A percentile compares a stretch with the other conserved stretches of the same genome.
Conservation (phyloP, 805 yeast genomes). For the Nakazawaea ernobii region DNA sequence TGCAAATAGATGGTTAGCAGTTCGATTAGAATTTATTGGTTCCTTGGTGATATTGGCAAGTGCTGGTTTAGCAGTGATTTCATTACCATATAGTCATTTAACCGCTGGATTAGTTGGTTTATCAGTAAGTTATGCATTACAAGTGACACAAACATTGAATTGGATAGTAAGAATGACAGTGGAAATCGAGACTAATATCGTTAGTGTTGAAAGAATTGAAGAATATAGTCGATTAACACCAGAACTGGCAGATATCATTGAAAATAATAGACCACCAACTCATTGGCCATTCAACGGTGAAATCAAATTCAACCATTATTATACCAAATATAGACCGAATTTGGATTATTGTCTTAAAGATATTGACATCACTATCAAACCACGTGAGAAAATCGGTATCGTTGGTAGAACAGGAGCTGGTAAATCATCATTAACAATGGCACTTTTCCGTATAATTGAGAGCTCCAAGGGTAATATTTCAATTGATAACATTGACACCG, state of each 20-base stretch:
- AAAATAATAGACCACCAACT: constrained; percentile 53
- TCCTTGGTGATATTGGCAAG: constrained; percentile 74
- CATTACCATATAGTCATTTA: constrained; percentile 52
- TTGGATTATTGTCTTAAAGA: constrained; percentile 63
- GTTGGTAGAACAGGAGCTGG: constrained; percentile 93
- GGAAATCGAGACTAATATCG: constrained; percentile 88
- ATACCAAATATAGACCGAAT: constrained; percentile 66
- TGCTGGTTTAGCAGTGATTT: constrained; percentile 65
- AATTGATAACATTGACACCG: constrained; percentile 59
- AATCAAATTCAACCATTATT: constrained; percentile 54
- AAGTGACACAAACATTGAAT: constrained; percentile 77
- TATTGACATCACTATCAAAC: constrained; percentile 49
- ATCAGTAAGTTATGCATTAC: constrained; percentile 78
- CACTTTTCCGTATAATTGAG: constrained; percentile 71
- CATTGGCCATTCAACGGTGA: constrained; percentile 63
- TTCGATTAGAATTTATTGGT: constrained; percentile 76
- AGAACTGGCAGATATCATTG: constrained; percentile 70
- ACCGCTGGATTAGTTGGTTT: constrained; percentile 83
- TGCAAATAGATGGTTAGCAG: constrained; percentile 89
- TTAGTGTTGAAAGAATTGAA: constrained; percentile 81
- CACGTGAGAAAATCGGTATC: constrained; percentile 75
- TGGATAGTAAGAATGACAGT: constrained; percentile 95
- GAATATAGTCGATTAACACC: constrained; percentile 65
- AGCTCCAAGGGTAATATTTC: constrained; percentile 54
- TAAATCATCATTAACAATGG: constrained; percentile 67